Conservation (phyloP, 257 asterid genomes). For the Hygrophila difformis region DNA sequence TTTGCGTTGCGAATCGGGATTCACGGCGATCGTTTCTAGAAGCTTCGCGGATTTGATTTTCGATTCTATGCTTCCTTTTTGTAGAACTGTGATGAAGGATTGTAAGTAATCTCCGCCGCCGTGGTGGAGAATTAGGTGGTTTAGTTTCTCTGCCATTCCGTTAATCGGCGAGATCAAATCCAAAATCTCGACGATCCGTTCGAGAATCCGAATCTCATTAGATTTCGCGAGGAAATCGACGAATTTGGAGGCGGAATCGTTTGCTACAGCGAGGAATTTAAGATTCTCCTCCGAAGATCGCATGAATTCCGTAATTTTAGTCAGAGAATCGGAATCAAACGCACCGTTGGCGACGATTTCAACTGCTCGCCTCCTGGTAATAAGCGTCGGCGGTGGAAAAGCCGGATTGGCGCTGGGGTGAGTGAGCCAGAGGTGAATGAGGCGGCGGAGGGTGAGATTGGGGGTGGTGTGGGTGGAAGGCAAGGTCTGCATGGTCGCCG, state of each 20-base stretch:
- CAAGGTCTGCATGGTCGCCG: constrained; percentile 85
- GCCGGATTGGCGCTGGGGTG: constrained; percentile 34
- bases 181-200: constrained; percentile 40
- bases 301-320: constrained; percentile 34
- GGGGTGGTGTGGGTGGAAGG: constrained; percentile 65
- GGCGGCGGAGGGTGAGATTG: constrained; percentile 85
- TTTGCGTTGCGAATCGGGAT: constrained; percentile 47
- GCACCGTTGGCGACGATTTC: constrained; percentile 28
- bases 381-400: constrained; percentile 12
- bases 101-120: constrained; percentile 26
- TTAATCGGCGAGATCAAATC: constrained; percentile 38
- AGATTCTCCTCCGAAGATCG: constrained; percentile 47
- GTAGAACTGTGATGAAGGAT: constrained; percentile 31
- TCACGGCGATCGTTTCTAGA: constrained; percentile 36
- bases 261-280: constrained; percentile 31
- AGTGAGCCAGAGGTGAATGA: constrained; percentile 63
- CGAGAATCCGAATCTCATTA: constrained; percentile 35
- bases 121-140: constrained; percentile 26
- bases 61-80: constrained; percentile 40
- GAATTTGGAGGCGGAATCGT: constrained; percentile 27
- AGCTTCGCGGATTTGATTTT: constrained; percentile 52
- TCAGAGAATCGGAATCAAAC: constrained; percentile 22
- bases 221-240: constrained; percentile 23
- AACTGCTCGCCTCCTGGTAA: constrained; percentile 32
- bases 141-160: constrained; percentile 36